Evolutionary conservation across 2,329 filamentous ascomycete genomes (phyloP).

Genomic region (Exophiala bonariae): DNA sequence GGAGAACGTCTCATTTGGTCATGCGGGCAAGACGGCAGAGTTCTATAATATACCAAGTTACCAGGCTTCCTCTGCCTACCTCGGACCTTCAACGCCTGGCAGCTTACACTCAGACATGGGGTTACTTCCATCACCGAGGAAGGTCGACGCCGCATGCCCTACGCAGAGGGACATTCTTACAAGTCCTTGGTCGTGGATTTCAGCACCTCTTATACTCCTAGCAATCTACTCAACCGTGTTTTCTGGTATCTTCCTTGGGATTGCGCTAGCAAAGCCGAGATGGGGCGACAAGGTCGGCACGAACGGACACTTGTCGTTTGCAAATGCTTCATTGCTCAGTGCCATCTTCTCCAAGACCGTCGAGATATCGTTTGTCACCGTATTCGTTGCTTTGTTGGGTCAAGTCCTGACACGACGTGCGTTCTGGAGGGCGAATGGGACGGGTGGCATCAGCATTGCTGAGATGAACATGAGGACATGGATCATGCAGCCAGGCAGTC

Average conservation of each 20-base stretch:
- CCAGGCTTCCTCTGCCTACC: neutral
- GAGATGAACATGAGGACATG: conserved; percentile 78
- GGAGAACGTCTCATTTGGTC: neutral
- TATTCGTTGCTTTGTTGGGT: conserved; percentile 72
- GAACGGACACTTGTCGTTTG: conserved; percentile 54
- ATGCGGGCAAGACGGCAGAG: neutral
- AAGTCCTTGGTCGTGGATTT: conserved; percentile 25
- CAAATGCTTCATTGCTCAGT: conserved; percentile 67
- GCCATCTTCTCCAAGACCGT: conserved; percentile 73
- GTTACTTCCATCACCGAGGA: conserved; percentile 3
- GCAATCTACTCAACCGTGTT: conserved; percentile 39
- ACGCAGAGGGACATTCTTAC: conserved; percentile 30
- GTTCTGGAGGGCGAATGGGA: conserved; percentile 54
- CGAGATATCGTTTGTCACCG: conserved; percentile 74
- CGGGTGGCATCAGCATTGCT: conserved; percentile 67
- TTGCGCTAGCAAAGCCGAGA: conserved; percentile 62
- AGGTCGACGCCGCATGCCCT: conserved; percentile 30
- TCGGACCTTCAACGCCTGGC: neutral
- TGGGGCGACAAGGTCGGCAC: conserved; percentile 61
- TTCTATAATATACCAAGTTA: neutral
- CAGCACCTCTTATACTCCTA: conserved; percentile 36
- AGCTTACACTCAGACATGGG: conserved; percentile 2
- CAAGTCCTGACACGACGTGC: conserved; percentile 73
- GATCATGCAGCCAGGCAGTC: conserved; percentile 70
- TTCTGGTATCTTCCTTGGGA: conserved; percentile 59